Percentiles rank a stretch among this genome's conserved stretches.
These are phyloP conservation scores for Mytilinidion resinicola DNA, from an alignment of 495 filamentous ascomycete genomes.

Conservation along the genomic window DNA sequence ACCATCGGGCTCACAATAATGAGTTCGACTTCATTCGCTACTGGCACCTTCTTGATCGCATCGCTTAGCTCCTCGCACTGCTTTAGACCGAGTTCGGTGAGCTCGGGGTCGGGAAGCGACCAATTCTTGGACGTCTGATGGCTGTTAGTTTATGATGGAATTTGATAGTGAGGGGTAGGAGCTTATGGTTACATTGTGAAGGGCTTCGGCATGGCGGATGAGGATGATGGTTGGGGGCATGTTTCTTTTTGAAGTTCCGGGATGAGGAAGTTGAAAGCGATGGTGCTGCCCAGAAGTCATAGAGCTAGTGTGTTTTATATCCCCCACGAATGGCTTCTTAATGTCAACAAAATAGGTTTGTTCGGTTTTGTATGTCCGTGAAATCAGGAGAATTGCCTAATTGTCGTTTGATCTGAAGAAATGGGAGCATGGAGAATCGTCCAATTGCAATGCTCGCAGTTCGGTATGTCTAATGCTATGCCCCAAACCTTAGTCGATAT, in stretches of 20 bases:
- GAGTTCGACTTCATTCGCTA: conserved; percentile 46
- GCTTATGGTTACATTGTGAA: conserved; percentile 42
- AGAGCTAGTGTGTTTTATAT: no score
- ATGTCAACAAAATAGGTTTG: no score
- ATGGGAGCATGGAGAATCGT: no score
- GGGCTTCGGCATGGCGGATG: conserved; percentile 53
- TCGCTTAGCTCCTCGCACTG: conserved; percentile 48
- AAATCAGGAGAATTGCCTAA: no score
- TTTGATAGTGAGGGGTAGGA: neutral
- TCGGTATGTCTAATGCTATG: conserved; percentile 4
- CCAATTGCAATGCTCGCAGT: conserved; percentile 8
- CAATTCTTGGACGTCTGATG: conserved; percentile 20
- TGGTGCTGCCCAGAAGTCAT: no score
- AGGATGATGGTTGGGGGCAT: conserved; percentile 57
- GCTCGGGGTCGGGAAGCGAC: conserved; percentile 46
- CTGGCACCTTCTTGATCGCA: conserved; percentile 41
- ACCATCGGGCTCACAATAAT: conserved; percentile 55
- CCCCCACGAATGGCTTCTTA: no score
- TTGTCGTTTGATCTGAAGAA: no score
- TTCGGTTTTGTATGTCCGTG: no score
- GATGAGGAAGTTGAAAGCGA: neutral
- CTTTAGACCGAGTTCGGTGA: conserved; percentile 47
- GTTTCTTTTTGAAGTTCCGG: neutral
- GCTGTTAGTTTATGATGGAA: conserved; percentile 17
- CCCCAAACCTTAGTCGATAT: conserved; percentile 5